phyloP scores from a whole-genome alignment of 768 basidiomycete species.

The Flagelloscypha sp. region DNA sequence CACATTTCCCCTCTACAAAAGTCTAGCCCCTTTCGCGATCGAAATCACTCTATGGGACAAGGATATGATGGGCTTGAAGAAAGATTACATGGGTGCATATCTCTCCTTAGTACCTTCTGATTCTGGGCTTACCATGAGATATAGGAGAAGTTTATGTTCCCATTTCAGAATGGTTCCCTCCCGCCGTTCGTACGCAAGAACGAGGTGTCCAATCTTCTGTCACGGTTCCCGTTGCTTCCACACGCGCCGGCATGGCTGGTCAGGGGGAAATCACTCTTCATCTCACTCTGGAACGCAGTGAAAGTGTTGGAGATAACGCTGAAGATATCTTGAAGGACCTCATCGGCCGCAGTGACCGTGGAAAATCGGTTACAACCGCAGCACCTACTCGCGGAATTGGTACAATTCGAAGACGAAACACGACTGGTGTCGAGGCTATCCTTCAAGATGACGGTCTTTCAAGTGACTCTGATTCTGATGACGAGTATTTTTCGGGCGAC shows the following conservation, averaged over 20 bases:
- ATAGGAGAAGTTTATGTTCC: slow-evolving; percentile 79
- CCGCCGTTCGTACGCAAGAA: slow-evolving; percentile 22
- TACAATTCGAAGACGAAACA: no score
- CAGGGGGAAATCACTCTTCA: slow-evolving; percentile 4
- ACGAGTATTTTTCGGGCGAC: slow-evolving; percentile 30
- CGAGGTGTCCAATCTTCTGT: slow-evolving; percentile 34
- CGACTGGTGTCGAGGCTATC: no score
- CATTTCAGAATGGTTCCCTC: slow-evolving; percentile 82
- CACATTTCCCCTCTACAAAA: slow-evolving; percentile 79
- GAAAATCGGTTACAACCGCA: no score
- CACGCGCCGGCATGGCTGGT: no score
- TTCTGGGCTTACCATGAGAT: no score
- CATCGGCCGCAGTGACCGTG: no score
- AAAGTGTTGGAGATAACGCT: slow-evolving; percentile 15
- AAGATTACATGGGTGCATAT: slow-evolving; percentile 93
- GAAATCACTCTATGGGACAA: slow-evolving; percentile 94
- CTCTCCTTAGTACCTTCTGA: no score
- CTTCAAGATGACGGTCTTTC: no score
- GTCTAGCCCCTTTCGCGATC: slow-evolving; percentile 63
- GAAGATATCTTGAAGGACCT: no score
- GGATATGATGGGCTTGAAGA: slow-evolving; percentile 60
- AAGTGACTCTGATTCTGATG: slow-evolving; percentile 32
- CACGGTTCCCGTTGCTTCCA: background rate
- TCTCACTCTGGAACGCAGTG: slow-evolving; percentile 4
- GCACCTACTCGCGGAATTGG: no score